Percentiles rank a stretch among this genome's conserved stretches.
Evolutionary conservation across 2,329 filamentous ascomycete genomes (phyloP).

Genomic region (Colletotrichum graminicola): DNA sequence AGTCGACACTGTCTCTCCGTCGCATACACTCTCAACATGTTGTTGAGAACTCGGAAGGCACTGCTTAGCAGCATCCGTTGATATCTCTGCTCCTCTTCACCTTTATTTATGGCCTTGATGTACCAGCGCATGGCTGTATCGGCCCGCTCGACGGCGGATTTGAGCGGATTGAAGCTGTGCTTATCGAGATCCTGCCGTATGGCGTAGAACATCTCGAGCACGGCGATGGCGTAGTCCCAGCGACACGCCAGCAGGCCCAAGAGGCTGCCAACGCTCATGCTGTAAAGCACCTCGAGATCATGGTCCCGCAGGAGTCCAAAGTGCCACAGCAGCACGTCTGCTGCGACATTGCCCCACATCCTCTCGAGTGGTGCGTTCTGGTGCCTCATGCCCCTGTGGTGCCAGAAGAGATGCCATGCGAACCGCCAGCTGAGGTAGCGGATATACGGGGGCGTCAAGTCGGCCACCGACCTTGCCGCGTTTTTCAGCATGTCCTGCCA

Average conservation of each 20-base stretch:
- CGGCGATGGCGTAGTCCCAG: neutral
- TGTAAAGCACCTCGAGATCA: conserved; percentile 7
- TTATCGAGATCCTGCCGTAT: conserved; percentile 7
- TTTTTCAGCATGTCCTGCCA: conserved; percentile 7
- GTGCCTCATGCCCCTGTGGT: conserved; percentile 1
- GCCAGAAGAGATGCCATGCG: conserved; percentile 17
- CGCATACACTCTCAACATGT: no score
- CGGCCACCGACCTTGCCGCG: neutral
- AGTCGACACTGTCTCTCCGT: neutral
- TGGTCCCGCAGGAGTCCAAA: neutral
- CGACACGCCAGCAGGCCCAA: neutral
- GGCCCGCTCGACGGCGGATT: conserved; percentile 2
- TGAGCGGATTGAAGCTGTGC: conserved; percentile 4
- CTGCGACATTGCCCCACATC: conserved; percentile 14
- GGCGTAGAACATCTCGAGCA: conserved; percentile 6
- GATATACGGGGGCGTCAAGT: neutral
- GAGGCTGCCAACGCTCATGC: neutral
- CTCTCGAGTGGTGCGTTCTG: conserved; percentile 9
- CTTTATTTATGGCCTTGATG: neutral
- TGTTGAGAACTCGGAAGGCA: neutral
- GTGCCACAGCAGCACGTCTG: conserved; percentile 3
- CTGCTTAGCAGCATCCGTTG: neutral
- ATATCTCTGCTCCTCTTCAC: neutral
- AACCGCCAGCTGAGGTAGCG: conserved; percentile 13
- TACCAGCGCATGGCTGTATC: conserved; percentile 10